phyloP scores from a whole-genome alignment of 495 filamentous ascomycete species.

The Lindgomyces ingoldianus region DNA sequence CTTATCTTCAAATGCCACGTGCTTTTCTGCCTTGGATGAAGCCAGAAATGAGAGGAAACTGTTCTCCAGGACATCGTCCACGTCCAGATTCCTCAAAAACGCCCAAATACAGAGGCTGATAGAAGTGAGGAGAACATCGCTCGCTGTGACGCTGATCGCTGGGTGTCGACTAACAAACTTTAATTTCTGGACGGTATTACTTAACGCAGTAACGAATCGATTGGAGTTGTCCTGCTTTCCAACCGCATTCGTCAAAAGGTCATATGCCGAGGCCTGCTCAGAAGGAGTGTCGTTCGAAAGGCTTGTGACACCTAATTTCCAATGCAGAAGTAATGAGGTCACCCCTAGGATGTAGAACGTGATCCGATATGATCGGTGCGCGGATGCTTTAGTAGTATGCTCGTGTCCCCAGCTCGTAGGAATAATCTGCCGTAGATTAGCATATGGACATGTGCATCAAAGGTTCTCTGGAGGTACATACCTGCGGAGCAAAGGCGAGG shows the following conservation, averaged over 20 bases:
- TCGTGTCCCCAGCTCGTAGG: constrained; percentile 49
- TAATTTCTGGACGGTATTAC: constrained; percentile 37
- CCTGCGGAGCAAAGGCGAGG: constrained; percentile 48
- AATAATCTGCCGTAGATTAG: constrained; percentile 40
- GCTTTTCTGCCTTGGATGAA: constrained; percentile 17
- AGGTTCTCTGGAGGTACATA: neutral
- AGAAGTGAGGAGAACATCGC: constrained; percentile 55
- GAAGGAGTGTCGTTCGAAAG: constrained; percentile 49
- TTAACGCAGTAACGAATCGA: constrained; percentile 10
- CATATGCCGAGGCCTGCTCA: constrained; percentile 42
- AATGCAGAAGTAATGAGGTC: constrained; percentile 13
- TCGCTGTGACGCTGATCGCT: constrained; percentile 50
- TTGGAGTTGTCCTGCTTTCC: constrained; percentile 23
- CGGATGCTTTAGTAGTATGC: constrained; percentile 45
- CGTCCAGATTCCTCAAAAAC: constrained; percentile 52
- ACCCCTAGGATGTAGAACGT: constrained; percentile 45
- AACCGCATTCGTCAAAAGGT: constrained; percentile 49
- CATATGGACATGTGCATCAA: neutral
- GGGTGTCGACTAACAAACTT: constrained; percentile 52
- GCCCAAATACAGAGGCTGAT: constrained; percentile 57
- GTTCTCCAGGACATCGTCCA: constrained; percentile 44
- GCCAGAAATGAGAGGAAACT: constrained; percentile 24
- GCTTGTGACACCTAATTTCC: constrained; percentile 24
- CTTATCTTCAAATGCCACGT: constrained; percentile 32
- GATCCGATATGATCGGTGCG: constrained; percentile 45